Percentiles rank a stretch among this genome's conserved stretches.
phyloP scores from a whole-genome alignment of 1,284 basidiomycete species.

The Melampsora americana region DNA sequence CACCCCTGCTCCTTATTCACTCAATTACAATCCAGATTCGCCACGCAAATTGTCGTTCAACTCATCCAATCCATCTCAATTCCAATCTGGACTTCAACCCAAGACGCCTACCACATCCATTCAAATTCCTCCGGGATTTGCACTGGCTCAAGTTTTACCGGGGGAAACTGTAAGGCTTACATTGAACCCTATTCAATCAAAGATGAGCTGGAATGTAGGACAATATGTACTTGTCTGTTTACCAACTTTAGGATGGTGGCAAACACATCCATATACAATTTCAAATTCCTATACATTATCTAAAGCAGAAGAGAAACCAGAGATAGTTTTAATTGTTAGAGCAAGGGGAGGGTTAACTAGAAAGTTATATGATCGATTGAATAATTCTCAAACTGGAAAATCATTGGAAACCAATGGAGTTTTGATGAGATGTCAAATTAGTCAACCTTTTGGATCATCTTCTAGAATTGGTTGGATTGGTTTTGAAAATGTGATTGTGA shows the following conservation, averaged over 20 bases:
- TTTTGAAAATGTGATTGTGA: slow-evolving; percentile 63
- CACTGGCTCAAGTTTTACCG: slow-evolving; percentile 71
- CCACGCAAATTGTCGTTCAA: slow-evolving; percentile 63
- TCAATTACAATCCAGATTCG: slow-evolving; percentile 12
- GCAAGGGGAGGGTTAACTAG: slow-evolving; percentile 73
- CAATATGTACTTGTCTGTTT: slow-evolving; percentile 73
- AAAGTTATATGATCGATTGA: slow-evolving; percentile 63
- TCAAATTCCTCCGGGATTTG: slow-evolving; percentile 66
- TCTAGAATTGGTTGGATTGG: slow-evolving; percentile 66
- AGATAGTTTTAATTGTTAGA: slow-evolving; percentile 71
- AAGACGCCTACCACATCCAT: slow-evolving; percentile 15
- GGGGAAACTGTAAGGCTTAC: slow-evolving; percentile 73
- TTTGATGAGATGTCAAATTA: slow-evolving; percentile 65
- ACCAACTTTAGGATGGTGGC: slow-evolving; percentile 66
- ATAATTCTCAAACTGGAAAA: background rate
- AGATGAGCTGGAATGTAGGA: slow-evolving; percentile 69
- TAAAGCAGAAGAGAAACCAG: slow-evolving; percentile 56
- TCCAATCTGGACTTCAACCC: background rate
- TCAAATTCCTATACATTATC: slow-evolving; percentile 64
- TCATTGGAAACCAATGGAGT: slow-evolving; percentile 58
- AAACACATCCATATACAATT: slow-evolving; percentile 78
- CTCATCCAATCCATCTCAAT: slow-evolving; percentile 59
- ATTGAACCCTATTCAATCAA: slow-evolving; percentile 59
- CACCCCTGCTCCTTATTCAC: slow-evolving; percentile 6
- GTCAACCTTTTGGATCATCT: slow-evolving; percentile 75